phyloP scores from a whole-genome alignment of 2,329 filamentous ascomycete genomes.

The Monosporascus sp. region DNA sequence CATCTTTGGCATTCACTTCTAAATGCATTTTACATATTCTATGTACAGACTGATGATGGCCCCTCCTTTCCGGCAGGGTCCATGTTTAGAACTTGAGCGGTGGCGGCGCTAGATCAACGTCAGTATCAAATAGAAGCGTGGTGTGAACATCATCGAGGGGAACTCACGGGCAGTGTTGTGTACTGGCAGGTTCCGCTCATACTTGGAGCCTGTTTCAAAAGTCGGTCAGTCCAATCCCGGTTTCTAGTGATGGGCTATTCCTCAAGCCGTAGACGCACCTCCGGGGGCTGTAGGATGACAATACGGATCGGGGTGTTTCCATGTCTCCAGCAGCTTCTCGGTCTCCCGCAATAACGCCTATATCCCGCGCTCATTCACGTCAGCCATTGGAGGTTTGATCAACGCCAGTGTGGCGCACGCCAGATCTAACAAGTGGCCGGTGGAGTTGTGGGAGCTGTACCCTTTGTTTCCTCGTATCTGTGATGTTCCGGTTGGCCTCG shows the following conservation, averaged over 20 bases:
- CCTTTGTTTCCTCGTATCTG: conserved; percentile 78
- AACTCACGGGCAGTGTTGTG: conserved; percentile 76
- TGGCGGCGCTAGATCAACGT: conserved; percentile 38
- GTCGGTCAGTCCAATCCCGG: neutral
- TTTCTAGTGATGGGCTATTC: neutral
- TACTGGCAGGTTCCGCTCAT: conserved; percentile 82
- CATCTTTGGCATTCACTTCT: conserved; percentile 7
- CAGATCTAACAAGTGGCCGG: neutral
- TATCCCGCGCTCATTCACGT: neutral
- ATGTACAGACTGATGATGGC: conserved; percentile 27
- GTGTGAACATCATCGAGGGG: neutral
- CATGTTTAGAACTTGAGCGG: conserved; percentile 39
- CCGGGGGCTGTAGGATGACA: conserved; percentile 84
- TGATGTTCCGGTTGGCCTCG: conserved; percentile 83
- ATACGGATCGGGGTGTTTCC: conserved; percentile 98
- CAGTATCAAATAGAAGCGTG: conserved; percentile 6
- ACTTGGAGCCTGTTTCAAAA: conserved; percentile 71
- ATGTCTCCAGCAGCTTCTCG: conserved; percentile 80
- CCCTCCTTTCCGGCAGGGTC: conserved; percentile 3
- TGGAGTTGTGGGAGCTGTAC: conserved; percentile 40
- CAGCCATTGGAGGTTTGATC: conserved; percentile 6
- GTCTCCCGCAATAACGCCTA: conserved; percentile 83
- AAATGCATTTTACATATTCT: conserved; percentile 22
- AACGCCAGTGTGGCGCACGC: neutral
- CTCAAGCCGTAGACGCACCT: conserved; percentile 52